These are phyloP conservation scores for Calonectria multiphialidica DNA, from an alignment of 2,329 filamentous ascomycete genomes.

Conservation along the genomic window DNA sequence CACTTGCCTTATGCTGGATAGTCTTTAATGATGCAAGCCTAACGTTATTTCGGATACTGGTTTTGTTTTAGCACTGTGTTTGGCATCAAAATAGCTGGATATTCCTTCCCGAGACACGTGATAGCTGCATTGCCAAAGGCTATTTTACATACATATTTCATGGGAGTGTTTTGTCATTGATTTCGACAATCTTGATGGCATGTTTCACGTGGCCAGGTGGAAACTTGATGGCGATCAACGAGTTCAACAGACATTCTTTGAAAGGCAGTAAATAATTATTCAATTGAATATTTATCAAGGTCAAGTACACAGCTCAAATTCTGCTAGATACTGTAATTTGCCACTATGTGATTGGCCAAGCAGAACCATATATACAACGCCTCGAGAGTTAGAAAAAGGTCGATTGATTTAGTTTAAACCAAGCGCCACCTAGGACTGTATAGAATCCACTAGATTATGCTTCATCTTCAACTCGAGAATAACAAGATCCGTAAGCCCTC, in stretches of 20 bases:
- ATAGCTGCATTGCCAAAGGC: slow-evolving; percentile 3
- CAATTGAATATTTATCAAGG: not conserved
- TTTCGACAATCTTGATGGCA: not conserved
- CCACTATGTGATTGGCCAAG: no score
- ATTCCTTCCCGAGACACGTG: not conserved
- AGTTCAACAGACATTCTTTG: not conserved
- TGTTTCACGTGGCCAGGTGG: not conserved
- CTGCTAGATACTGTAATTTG: no score
- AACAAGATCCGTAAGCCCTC: not conserved
- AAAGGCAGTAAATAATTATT: not conserved
- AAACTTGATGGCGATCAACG: not conserved
- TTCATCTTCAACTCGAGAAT: not conserved
- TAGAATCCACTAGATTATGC: not conserved
- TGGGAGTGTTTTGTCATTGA: slow-evolving; percentile 11
- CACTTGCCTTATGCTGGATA: no score
- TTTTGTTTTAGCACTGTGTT: no score
- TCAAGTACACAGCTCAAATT: no score
- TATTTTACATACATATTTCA: not conserved
- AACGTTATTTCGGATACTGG: no score
- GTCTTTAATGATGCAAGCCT: no score
- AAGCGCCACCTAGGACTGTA: no score
- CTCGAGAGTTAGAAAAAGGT: no score
- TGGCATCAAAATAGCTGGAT: not conserved
- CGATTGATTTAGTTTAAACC: no score
- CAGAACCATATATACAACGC: no score